Conservation (phyloP, 73 alveolate genomes). For the Tetrahymena elliotti region DNA sequence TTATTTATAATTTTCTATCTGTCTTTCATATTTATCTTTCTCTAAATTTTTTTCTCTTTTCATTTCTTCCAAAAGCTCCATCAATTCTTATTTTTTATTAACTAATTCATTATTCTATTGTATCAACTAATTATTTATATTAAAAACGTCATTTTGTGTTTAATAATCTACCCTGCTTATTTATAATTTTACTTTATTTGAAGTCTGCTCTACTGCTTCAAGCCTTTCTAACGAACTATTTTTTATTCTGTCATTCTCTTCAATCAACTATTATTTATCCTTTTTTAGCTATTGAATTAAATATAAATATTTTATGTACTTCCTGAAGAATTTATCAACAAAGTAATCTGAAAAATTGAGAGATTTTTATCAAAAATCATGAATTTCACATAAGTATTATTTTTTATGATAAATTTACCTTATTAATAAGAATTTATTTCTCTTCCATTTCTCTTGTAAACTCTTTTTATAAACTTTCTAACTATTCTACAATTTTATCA, state of each 20-base stretch:
- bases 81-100: background rate
- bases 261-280: background rate
- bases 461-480: background rate
- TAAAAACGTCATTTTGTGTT: no score
- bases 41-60: background rate
- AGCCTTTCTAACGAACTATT: background rate
- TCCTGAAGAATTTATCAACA: no score
- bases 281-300: background rate
- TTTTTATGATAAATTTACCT: no score
- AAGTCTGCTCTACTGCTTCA: background rate
- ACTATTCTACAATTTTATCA: background rate
- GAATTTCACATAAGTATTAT: no score
- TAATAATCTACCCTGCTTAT: no score
- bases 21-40: background rate
- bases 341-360: no score
- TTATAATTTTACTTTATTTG: background rate
- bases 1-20: background rate
- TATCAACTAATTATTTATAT: background rate
- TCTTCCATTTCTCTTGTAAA: background rate
- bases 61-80: background rate
- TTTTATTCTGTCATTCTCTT: background rate
- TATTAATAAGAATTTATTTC: background rate
- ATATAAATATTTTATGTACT: background rate
- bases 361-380: no score
- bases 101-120: background rate